Percentiles rank a stretch among this genome's conserved stretches.
Evolutionary conservation across 2,329 filamentous ascomycete species (phyloP).

Genomic region (Cytospora mali): DNA sequence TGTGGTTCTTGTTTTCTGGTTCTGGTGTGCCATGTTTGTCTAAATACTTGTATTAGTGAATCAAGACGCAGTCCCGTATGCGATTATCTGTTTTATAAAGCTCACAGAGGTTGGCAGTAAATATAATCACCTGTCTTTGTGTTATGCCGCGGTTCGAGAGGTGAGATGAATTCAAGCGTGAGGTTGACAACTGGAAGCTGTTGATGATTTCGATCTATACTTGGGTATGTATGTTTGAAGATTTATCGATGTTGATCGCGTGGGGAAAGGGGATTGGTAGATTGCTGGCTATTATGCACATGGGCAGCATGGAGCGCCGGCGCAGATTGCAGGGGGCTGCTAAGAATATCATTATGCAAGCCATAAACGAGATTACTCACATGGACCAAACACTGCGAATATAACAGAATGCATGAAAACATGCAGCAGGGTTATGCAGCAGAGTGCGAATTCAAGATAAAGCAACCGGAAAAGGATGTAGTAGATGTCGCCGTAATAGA

Average conservation of each 20-base stretch:
- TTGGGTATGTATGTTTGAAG: not conserved
- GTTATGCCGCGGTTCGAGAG: not conserved
- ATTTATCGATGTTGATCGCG: not conserved
- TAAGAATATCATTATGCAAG: not conserved
- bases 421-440: not conserved
- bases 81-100: not conserved
- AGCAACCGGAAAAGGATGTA: no score
- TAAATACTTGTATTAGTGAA: not conserved
- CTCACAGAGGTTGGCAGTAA: not conserved
- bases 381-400: no score
- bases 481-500: no score
- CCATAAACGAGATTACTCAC: not conserved
- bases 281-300: not conserved
- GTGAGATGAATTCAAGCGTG: not conserved
- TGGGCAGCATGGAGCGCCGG: not conserved
- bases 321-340: not conserved
- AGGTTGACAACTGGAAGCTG: no score
- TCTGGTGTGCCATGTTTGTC: not conserved
- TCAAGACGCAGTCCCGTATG: not conserved
- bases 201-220: not conserved
- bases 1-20: not conserved
- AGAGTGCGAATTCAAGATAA: no score
- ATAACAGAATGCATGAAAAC: not conserved
- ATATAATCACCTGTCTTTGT: not conserved
- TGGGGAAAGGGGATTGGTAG: not conserved